phyloP scores from a whole-genome alignment of 805 yeast genomes.

The Hanseniaspora thailandica region DNA sequence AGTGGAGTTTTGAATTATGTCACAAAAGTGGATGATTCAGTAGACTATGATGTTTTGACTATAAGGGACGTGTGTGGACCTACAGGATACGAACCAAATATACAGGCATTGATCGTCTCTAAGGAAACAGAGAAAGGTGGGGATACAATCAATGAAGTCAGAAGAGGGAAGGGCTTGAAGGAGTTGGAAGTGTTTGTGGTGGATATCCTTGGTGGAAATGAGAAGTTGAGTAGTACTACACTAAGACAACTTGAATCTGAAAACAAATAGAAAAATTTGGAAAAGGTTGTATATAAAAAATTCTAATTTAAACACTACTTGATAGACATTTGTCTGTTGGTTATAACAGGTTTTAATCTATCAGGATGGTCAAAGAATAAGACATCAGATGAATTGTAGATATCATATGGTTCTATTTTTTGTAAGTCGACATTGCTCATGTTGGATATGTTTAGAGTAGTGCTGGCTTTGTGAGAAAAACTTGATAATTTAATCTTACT shows the following conservation, averaged over 20 bases:
- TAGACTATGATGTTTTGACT: slow-evolving; percentile 43
- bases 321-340: slow-evolving; percentile 50
- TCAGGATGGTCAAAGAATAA: slow-evolving; percentile 85
- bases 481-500: slow-evolving; percentile 51
- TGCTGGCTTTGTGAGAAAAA: slow-evolving; percentile 28
- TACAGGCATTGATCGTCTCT: slow-evolving; percentile 72
- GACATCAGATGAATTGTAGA: slow-evolving; percentile 38
- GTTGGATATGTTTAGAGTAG: slow-evolving; percentile 31
- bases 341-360: slow-evolving; percentile 42
- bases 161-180: slow-evolving; percentile 46
- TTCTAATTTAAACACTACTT: slow-evolving; percentile 23
- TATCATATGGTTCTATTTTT: slow-evolving; percentile 41
- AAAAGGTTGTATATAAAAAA: too few relatives aligned
- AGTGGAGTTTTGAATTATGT: slow-evolving; percentile 41
- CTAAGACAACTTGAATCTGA: slow-evolving; percentile 36
- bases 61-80: slow-evolving; percentile 90
- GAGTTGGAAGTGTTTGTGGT: slow-evolving; percentile 42
- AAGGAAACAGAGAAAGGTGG: slow-evolving; percentile 73
- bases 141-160: slow-evolving; percentile 49
- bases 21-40: slow-evolving; percentile 34
- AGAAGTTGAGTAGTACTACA: slow-evolving; percentile 78
- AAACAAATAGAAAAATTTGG: not conserved
- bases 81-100: slow-evolving; percentile 60
- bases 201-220: slow-evolving; percentile 57
- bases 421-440: slow-evolving; percentile 40